Conservation (phyloP, 768 basidiomycete species). For the Rubroboletus pulcherrimus region DNA sequence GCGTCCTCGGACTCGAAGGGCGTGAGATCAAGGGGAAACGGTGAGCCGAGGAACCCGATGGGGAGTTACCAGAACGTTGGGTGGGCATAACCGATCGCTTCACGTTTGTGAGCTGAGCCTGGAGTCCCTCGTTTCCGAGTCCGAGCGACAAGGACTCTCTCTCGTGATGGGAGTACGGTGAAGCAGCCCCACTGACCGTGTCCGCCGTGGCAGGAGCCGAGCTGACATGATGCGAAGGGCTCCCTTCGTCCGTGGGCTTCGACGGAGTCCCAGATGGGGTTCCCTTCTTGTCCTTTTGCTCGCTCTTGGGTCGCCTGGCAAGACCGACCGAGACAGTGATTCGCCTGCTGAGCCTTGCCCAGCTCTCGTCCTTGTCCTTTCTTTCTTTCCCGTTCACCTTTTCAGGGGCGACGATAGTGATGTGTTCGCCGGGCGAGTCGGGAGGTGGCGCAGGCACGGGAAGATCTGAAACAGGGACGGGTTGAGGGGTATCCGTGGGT, state of each 20-base stretch:
- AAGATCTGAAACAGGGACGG: slow-evolving; percentile 4
- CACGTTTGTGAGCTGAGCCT: slow-evolving; percentile 23
- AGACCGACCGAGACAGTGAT: slow-evolving; percentile 58
- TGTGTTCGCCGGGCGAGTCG: slow-evolving; percentile 26
- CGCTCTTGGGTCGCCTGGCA: slow-evolving; percentile 31
- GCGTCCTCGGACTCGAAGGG: slow-evolving; percentile 28
- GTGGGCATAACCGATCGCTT: slow-evolving; percentile 23
- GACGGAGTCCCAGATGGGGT: slow-evolving; percentile 19
- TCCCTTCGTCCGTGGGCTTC: slow-evolving; percentile 26
- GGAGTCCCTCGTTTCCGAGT: slow-evolving; percentile 26
- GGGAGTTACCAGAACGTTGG: slow-evolving; percentile 21
- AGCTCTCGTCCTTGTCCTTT: slow-evolving; percentile 43
- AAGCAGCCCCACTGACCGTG: not conserved
- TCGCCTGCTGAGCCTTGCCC: slow-evolving; percentile 63
- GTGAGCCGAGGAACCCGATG: slow-evolving; percentile 15
- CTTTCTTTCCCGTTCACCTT: slow-evolving; percentile 36
- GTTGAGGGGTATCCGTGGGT: slow-evolving; percentile 7
- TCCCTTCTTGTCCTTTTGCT: slow-evolving; percentile 35
- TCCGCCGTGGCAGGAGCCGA: slow-evolving; percentile 10
- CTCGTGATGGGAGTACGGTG: slow-evolving; percentile 9
- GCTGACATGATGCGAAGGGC: slow-evolving; percentile 3
- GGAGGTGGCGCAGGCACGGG: not conserved
- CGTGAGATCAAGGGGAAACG: slow-evolving; percentile 25
- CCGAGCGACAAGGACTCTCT: slow-evolving; percentile 21
- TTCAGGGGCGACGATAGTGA: slow-evolving; percentile 35